Conservation (phyloP, 2,329 filamentous ascomycete species). For the Zalaria obscura region DNA sequence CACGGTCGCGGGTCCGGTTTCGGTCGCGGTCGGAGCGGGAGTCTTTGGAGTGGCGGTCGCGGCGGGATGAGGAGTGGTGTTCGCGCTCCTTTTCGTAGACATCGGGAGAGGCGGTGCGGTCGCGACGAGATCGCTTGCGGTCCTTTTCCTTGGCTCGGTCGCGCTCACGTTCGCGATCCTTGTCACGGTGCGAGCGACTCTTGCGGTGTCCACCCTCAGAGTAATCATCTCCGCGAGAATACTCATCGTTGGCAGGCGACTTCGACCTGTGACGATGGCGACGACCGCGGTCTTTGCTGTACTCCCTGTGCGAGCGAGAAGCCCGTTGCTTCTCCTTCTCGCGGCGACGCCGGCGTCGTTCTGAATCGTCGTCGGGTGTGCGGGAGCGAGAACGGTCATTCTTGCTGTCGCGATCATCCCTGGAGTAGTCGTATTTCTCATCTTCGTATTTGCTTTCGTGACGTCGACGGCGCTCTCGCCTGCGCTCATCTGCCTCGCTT, state of each 20-base stretch:
- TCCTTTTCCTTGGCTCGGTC: conserved; percentile 19
- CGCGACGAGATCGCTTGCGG: conserved; percentile 37
- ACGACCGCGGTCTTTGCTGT: conserved; percentile 28
- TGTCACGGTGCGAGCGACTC: conserved; percentile 4
- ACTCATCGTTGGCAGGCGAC: conserved; percentile 9
- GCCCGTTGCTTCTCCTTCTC: conserved; percentile 27
- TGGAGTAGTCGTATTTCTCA: conserved; percentile 17
- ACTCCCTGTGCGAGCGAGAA: conserved; percentile 31
- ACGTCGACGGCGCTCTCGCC: conserved; percentile 30
- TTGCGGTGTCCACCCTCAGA: conserved; percentile 1
- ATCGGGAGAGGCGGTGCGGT: conserved; percentile 27
- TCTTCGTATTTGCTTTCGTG: conserved; percentile 27
- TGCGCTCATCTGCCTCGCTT: conserved; percentile 26
- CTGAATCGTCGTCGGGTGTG: conserved; percentile 45
- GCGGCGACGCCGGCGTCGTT: conserved; percentile 42
- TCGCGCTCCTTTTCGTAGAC: conserved; percentile 31
- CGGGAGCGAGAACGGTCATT: conserved; percentile 47
- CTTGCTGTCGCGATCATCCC: conserved; percentile 28
- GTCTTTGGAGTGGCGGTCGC: conserved; percentile 24
- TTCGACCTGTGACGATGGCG: conserved; percentile 28
- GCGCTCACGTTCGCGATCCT: conserved; percentile 7
- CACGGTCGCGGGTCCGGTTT: conserved; percentile 21
- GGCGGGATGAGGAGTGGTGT: conserved; percentile 19
- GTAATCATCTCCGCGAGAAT: neutral
- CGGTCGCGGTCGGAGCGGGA: conserved; percentile 27